Evolutionary conservation across 2,329 filamentous ascomycete genomes (phyloP), one percentile per base, ranked within the genome.

Genomic region (Lasiodiplodia sp.): DNA sequence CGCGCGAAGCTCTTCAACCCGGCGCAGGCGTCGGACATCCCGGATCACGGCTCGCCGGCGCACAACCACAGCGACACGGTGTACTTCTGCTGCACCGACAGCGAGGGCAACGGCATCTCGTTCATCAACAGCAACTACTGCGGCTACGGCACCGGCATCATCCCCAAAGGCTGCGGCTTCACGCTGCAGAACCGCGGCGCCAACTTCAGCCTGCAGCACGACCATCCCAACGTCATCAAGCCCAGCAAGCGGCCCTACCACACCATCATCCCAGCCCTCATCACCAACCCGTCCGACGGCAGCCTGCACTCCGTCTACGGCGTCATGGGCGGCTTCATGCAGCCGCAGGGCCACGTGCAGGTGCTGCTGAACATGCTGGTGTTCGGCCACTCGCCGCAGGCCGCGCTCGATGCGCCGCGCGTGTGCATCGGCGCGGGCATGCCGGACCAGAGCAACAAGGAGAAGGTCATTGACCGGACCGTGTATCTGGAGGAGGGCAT

Each of bases 261-360:
- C 80, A 99, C 96, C 66, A 98, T 99, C 79, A 99, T 99, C 74
- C 95, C 96, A 0, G 95, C 92, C 0, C 87, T 98, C 79, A 89
- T 95, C 21, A 98, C 96, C 0, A 93, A 96, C 73, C 78, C 88
- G 21, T 82, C 83, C 4, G 93, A 96, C 73, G 88, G 88, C 31
- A 90, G 87, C 60, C 82, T 98, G 68, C 92, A 97, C 79, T 91
- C 89, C 4, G 92, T 97, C 0, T 97, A 95, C 75, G 96, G 96
- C 66, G 95, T 98, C 70, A 98, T 98, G 96, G 96, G 96, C 65
- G 95, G 94, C 2, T 98, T 96, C 81, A 98, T 98, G 92, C 96
- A 99, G 82, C 96, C 96, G 0, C 96, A 98, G 80, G 96, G 95
- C 25, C 96, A 98, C 70, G 90, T 98, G 0, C 96, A 98, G 80